A percentile compares a stretch with the other conserved stretches of the same genome.
Conservation (phyloP, 768 basidiomycete species). For the Termitomyces sp. region DNA sequence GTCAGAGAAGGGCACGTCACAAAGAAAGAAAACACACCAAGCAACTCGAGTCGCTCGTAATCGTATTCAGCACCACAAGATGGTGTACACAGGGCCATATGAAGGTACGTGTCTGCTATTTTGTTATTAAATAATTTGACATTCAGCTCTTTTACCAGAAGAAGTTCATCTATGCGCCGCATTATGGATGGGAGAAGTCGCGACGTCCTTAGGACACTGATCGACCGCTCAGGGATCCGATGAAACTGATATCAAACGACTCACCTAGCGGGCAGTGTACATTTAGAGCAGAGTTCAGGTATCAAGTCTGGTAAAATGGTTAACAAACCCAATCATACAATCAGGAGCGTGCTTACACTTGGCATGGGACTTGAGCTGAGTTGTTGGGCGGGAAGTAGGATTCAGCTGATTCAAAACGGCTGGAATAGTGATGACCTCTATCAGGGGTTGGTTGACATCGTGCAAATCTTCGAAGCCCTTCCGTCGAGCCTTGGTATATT, state of each 20-base stretch:
- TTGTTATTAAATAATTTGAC: conserved; percentile 55
- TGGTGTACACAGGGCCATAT: conserved; percentile 64
- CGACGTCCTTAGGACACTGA: conserved; percentile 62
- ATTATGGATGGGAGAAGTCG: conserved; percentile 72
- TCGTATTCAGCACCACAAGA: conserved; percentile 65
- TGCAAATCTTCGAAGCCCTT: conserved; percentile 59
- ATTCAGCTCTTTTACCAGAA: conserved; percentile 78
- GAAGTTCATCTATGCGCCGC: conserved; percentile 64
- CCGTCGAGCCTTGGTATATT: conserved; percentile 58
- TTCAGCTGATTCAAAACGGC: conserved; percentile 52
- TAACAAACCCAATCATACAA: not conserved
- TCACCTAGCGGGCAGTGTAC: conserved; percentile 70
- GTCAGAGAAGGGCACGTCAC: conserved; percentile 5
- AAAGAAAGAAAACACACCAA: conserved; percentile 44
- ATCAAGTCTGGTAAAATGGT: conserved; percentile 53
- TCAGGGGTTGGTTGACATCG: conserved; percentile 62
- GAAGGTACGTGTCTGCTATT: conserved; percentile 57
- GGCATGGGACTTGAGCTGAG: conserved; percentile 34
- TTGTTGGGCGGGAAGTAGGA: conserved; percentile 39
- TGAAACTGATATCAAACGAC: conserved; percentile 7
- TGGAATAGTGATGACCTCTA: conserved; percentile 58
- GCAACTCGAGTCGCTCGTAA: conserved; percentile 81
- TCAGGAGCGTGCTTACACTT: conserved; percentile 43
- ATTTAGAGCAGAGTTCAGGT: conserved; percentile 75
- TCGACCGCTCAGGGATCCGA: not conserved